A percentile compares a stretch with the other conserved stretches of the same genome.
phyloP scores from a whole-genome alignment of 169 alveolate genomes.

The Plasmodium gaboni region DNA sequence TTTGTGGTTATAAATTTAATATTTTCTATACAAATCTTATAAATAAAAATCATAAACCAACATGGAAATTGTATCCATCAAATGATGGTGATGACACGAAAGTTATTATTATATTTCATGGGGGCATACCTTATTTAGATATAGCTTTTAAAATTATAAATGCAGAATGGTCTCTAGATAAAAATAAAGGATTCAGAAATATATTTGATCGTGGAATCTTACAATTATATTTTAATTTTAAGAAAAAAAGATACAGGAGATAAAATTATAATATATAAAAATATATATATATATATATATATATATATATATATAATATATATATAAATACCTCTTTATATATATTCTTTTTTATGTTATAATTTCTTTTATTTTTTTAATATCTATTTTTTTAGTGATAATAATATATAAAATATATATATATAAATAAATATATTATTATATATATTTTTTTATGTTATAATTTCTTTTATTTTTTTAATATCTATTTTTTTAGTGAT shows the following conservation, averaged over 20 bases:
- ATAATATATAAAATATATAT: too few relatives aligned
- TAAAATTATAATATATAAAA: constrained; percentile 82
- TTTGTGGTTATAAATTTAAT: constrained; percentile 97
- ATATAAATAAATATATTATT: too few relatives aligned
- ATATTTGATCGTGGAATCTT: constrained; percentile 93
- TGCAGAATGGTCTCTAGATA: constrained; percentile 97
- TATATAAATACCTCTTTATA: background rate
- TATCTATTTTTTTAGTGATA: too few relatives aligned
- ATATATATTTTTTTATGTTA: too few relatives aligned
- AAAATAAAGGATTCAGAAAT: constrained; percentile 92
- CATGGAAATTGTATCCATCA: constrained; percentile 92
- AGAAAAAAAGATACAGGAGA: constrained; percentile 92
- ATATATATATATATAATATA: background rate
- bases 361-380: too few relatives aligned
- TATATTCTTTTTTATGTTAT: background rate
- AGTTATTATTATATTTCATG: constrained; percentile 94
- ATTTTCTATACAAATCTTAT: constrained; percentile 96
- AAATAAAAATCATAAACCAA: constrained; percentile 95
- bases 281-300: background rate
- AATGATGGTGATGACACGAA: constrained; percentile 83
- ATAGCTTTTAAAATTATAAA: constrained; percentile 96
- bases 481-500: too few relatives aligned
- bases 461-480: too few relatives aligned
- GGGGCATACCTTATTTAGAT: constrained; percentile 98
- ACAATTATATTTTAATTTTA: constrained; percentile 93